phyloP scores from a whole-genome alignment of 225 moss, liverwort and hornwort species.

The Pleurozium schreberi region DNA sequence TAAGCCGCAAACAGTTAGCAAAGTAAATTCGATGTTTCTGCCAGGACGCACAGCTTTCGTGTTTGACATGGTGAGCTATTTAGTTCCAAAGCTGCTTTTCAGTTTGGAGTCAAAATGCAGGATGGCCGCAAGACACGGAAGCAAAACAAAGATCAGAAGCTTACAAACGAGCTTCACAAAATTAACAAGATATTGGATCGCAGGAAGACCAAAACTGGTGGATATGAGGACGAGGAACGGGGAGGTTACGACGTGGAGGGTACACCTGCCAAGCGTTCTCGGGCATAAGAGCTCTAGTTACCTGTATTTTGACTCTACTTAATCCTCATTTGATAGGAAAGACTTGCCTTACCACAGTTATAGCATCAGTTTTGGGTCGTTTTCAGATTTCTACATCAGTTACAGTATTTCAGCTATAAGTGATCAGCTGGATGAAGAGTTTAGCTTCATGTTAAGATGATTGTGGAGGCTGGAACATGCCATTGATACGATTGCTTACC shows the following conservation, averaged over 20 bases:
- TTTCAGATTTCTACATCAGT: background rate
- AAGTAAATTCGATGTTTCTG: conserved; percentile 94
- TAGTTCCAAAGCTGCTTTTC: conserved; percentile 80
- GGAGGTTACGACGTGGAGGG: conserved; percentile 57
- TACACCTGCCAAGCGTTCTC: conserved; percentile 67
- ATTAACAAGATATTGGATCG: conserved; percentile 95
- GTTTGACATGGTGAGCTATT: conserved; percentile 84
- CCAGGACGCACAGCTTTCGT: conserved; percentile 97
- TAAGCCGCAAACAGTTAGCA: conserved; percentile 80
- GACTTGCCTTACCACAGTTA: background rate
- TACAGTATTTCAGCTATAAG: background rate
- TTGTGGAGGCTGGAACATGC: background rate
- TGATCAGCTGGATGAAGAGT: background rate
- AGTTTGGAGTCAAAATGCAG: conserved; percentile 99
- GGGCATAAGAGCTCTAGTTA: conserved; percentile 2
- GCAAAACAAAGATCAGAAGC: conserved; percentile 98
- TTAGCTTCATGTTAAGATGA: background rate
- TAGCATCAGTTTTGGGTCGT: background rate
- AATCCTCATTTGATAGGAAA: background rate
- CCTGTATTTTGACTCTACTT: background rate
- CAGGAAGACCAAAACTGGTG: conserved; percentile 85
- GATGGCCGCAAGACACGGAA: conserved; percentile 97
- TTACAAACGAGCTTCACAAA: conserved; percentile 96
- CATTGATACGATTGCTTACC: background rate
- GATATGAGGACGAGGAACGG: conserved; percentile 67